Base-by-base conservation (phyloP, 1,284 basidiomycete genomes). In the Rugosomyces carneus region DNA sequence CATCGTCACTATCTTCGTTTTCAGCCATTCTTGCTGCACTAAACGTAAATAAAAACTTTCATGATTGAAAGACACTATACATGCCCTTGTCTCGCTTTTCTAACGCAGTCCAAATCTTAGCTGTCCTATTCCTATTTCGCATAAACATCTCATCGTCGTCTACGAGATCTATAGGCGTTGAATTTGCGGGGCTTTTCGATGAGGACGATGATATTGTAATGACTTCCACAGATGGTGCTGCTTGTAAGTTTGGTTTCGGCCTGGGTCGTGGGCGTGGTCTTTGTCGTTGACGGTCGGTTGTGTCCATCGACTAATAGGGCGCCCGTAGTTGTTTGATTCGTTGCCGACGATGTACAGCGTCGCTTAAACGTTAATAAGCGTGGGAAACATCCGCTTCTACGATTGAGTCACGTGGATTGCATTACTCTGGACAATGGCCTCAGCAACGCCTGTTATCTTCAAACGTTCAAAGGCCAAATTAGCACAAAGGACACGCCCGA, bases 141-240 rank as follows among this genome's bases (percentile, higher is more conserved):
- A 84, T 72, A 55, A 88, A 88, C 57, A 76, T 66, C 10, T 73
- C 76, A 59, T 88, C 83, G 45, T 76, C 76, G 44, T 84, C 78
- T 13, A 72, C 60, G 23, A 67, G 58, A 32, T 63, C 55, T 20
- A 67, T 57, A 35, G 63, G 55, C 24, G 57, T 53, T 31, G 44
- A 56, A 32, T 50, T 56, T n/a, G 54, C 40, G 19, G 48, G 51
- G 8, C 5, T 20, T 20, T 18, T 23, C 19, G 55, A 50, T 18
- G 53, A 42, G 20, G 53, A 42, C 35, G 48, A 40, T 24, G 56
- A 45, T 11, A 55, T 54, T 6, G 50, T 45, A 19, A 54, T 37
- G 26, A 47, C 42, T 21, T 19, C 39, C 5, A 51, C 43, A 6
- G 36, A 39, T 9, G 45, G 37, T n/a, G 57, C 50, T 15, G 59